A percentile compares a stretch with the other conserved stretches of the same genome.
These are phyloP conservation scores for Clarkia xantiana DNA, from an alignment of 345 rosid species.

Conservation along the genomic window DNA sequence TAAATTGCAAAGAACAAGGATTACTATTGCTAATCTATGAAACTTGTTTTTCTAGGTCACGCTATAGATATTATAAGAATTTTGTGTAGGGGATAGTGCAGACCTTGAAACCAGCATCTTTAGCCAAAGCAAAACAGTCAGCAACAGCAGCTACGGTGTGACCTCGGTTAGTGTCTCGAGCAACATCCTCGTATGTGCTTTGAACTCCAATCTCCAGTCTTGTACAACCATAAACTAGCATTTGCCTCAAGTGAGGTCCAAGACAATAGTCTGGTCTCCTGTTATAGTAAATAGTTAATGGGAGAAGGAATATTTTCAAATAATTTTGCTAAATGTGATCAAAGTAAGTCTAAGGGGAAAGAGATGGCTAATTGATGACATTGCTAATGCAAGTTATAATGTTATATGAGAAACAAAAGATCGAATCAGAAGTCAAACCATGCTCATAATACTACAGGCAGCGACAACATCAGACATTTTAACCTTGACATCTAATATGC, in stretches of 20 bases:
- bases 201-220: constrained; percentile 97
- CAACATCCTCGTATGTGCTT: constrained; percentile 99
- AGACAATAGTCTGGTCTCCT: constrained; percentile 99
- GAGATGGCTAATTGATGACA: too few relatives aligned
- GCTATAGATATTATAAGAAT: too few relatives aligned
- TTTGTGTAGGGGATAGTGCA: not conserved
- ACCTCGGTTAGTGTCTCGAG: constrained; percentile 94
- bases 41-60: not conserved
- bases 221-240: constrained; percentile 94
- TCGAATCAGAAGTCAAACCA: too few relatives aligned
- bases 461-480: too few relatives aligned
- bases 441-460: too few relatives aligned
- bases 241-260: constrained; percentile 95
- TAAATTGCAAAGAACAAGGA: not conserved
- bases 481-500: not conserved
- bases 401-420: too few relatives aligned
- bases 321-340: not conserved
- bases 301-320: constrained; percentile 3
- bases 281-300: constrained; percentile 10
- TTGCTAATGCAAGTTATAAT: too few relatives aligned
- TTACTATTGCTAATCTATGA: not conserved
- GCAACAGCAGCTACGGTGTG: constrained; percentile 98
- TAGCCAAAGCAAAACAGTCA: constrained; percentile 94
- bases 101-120: constrained; percentile 99
- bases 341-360: not conserved